Conservation (phyloP, 2,329 filamentous ascomycete genomes). For the Beauveria asiatica region DNA sequence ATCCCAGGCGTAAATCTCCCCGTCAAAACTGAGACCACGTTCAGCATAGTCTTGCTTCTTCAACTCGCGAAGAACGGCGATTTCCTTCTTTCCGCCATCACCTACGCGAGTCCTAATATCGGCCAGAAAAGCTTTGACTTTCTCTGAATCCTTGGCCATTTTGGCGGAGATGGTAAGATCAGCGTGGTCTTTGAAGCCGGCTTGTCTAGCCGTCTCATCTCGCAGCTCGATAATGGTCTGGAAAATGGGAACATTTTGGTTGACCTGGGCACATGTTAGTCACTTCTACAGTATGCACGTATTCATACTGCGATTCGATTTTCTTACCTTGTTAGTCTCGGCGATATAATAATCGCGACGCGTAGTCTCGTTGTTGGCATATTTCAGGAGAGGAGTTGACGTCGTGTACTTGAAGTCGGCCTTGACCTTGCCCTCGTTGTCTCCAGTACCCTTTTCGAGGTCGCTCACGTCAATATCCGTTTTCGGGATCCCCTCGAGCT, state of each 20-base stretch:
- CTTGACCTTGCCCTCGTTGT: conserved; percentile 65
- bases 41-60: conserved; percentile 63
- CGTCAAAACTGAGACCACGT: conserved; percentile 51
- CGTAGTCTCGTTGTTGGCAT: conserved; percentile 61
- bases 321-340: conserved; percentile 66
- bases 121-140: conserved; percentile 62
- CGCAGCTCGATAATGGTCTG: conserved; percentile 65
- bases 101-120: conserved; percentile 60
- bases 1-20: conserved; percentile 76
- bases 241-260: conserved; percentile 65
- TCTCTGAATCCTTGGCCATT: conserved; percentile 72
- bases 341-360: conserved; percentile 61
- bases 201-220: conserved; percentile 67
- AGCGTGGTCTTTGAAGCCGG: conserved; percentile 71
- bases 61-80: conserved; percentile 58
- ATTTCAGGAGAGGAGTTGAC: conserved; percentile 69
- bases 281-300: background rate
- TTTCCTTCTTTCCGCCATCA: conserved; percentile 63
- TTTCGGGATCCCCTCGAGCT: conserved; percentile 66
- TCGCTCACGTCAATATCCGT: conserved; percentile 57
- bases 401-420: conserved; percentile 80
- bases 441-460: conserved; percentile 63
- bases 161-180: conserved; percentile 70
- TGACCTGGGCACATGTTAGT: conserved; percentile 36
- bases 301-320: background rate